A percentile compares a stretch with the other conserved stretches of the same genome.
Evolutionary conservation across 2,329 filamentous ascomycete species (phyloP).

Genomic region (Aphanoascus verrucosus): DNA sequence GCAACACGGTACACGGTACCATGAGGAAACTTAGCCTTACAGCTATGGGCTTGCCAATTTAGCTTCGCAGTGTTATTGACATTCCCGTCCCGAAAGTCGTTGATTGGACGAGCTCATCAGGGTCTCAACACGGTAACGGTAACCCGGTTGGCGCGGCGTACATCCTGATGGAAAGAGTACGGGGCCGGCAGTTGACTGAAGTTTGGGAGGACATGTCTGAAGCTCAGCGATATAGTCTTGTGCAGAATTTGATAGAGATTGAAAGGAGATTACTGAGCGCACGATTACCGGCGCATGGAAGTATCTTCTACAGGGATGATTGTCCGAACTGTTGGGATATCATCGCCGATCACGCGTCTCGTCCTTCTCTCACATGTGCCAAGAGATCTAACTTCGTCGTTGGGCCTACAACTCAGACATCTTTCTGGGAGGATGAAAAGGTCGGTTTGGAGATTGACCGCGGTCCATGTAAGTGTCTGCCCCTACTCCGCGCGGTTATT

Average conservation of each 20-base stretch:
- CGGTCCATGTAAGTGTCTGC: conserved; percentile 15
- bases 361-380: background rate
- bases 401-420: conserved; percentile 15
- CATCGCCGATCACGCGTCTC: no score
- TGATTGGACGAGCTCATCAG: conserved; percentile 16
- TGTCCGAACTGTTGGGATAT: background rate
- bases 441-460: conserved; percentile 13
- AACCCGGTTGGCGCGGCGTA: conserved; percentile 19
- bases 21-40: no score
- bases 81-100: conserved; percentile 18
- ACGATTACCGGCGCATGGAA: conserved; percentile 15
- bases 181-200: conserved; percentile 16
- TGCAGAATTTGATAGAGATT: conserved; percentile 17
- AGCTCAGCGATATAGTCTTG: conserved; percentile 16
- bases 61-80: conserved; percentile 17
- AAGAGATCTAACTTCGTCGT: conserved; percentile 15
- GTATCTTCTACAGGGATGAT: conserved; percentile 17
- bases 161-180: conserved; percentile 19
- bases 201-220: conserved; percentile 18
- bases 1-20: no score
- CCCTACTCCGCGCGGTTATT: background rate
- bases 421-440: conserved; percentile 16
- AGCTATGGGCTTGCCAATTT: background rate
- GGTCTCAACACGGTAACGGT: no score
- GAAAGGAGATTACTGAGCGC: conserved; percentile 15